Percentiles rank a stretch among this genome's conserved stretches.
Conservation (phyloP, 176 grass and related monocot genomes). For the Juncus effusus region DNA sequence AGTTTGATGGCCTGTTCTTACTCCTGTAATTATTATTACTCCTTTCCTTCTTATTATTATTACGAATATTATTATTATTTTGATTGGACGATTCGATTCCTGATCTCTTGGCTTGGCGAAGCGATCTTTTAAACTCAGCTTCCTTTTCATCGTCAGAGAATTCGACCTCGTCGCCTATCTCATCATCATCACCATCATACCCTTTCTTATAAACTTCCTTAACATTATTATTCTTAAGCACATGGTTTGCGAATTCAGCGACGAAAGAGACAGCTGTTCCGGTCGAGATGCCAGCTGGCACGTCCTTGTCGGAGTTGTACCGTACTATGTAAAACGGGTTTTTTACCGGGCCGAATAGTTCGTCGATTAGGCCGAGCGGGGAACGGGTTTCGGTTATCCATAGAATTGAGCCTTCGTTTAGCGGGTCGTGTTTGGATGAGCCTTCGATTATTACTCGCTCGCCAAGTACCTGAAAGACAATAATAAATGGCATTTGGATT, state of each 20-base stretch:
- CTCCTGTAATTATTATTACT: too few species aligned
- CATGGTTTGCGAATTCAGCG: constrained; percentile 59
- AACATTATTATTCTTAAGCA: constrained; percentile 48
- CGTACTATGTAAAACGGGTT: constrained; percentile 76
- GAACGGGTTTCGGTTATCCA: constrained; percentile 79
- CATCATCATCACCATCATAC: constrained; percentile 66
- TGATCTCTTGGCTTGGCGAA: constrained; percentile 47
- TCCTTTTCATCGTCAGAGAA: constrained; percentile 97
- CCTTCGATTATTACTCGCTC: constrained; percentile 85
- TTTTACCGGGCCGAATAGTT: constrained; percentile 93
- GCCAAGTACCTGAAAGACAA: constrained; percentile 54
- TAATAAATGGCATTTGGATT: not conserved
- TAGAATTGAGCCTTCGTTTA: constrained; percentile 85
- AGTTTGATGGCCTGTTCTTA: too few species aligned
- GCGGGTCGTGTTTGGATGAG: constrained; percentile 64
- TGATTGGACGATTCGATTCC: not conserved
- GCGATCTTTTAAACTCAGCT: constrained; percentile 62
- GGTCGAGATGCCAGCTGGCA: constrained; percentile 57
- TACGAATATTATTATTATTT: not conserved
- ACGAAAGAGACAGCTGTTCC: constrained; percentile 75
- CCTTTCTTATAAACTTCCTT: constrained; percentile 70
- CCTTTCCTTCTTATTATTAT: too few species aligned
- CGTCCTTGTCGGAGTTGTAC: constrained; percentile 62
- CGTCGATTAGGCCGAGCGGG: constrained; percentile 69
- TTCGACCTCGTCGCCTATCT: constrained; percentile 47